Base-by-base conservation (phyloP, 495 filamentous ascomycete genomes). In the Endocarpon pusillum region DNA sequence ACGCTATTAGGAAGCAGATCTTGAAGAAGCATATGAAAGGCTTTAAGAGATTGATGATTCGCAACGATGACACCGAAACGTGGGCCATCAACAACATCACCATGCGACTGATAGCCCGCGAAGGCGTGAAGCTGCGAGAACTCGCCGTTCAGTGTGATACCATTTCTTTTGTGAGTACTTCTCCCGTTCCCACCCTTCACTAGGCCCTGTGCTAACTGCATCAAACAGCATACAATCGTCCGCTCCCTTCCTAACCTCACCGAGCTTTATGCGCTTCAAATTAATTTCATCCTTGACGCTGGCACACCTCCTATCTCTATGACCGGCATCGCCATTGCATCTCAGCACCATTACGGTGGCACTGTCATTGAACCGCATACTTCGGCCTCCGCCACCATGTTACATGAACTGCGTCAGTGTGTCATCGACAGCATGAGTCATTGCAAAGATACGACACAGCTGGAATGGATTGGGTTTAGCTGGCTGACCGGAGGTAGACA, bases 41-140 rank as follows among this genome's bases (percentile, higher is more conserved):
- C 11, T 34, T 57, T 12, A 34, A 41, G 18, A 37, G 45, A 6
- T 19, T 57, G 21, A 39, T 49, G 38, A 38, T 55, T 18, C 44
- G 44, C 14, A 54, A 57, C 39, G 53, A 66, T 22, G 45, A 57
- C 14, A 58, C 62, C 32, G 42, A 44, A 14, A 40, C 45, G 3
- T 78, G 73, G 73, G 69, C 72, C 41, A 21, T 69, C 3, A 53
- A 75, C 34, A 44, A 57, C 7, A 61, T 64, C 44, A 53, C 64
- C 4, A 49, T 67, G 11, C 39, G 52, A 38, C 40, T 69, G 3
- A 44, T 76, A 4, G 64, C 65, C 33, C 45, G 40, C n/a, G 47
- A 43, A 21, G 71, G 59, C 5, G 54, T 41, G 22, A 38, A 48
- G 4, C 42, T 78, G 11, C 48, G 62, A 34, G 73, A 78, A 46